Conservation (phyloP, 2,329 filamentous ascomycete genomes). For the Pseudocercospora pini-densiflorae region DNA sequence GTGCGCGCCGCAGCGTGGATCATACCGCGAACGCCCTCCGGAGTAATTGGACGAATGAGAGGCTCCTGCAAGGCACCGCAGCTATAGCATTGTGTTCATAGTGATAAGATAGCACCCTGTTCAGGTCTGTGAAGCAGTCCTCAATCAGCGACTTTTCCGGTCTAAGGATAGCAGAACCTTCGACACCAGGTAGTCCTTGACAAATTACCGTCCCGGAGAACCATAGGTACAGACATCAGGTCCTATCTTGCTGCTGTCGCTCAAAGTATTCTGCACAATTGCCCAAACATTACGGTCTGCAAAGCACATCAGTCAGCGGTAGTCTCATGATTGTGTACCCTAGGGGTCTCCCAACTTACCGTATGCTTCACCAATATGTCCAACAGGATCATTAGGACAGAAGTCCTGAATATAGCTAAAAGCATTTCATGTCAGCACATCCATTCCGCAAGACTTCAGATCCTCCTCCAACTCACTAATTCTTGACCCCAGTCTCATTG, state of each 20-base stretch:
- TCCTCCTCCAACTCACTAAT: slow-evolving; percentile 2
- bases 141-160: too few species aligned
- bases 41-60: background rate
- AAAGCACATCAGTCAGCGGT: background rate
- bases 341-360: background rate
- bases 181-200: background rate
- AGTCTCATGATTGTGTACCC: background rate
- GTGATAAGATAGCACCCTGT: too few species aligned
- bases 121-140: too few species aligned
- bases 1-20: background rate
- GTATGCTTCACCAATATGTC: slow-evolving; percentile 34
- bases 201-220: slow-evolving; percentile 15
- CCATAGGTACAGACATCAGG: slow-evolving; percentile 25
- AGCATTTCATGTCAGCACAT: background rate
- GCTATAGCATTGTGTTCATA: background rate
- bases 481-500: slow-evolving; percentile 30
- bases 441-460: background rate
- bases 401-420: slow-evolving; percentile 32
- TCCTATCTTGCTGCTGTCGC: slow-evolving; percentile 22
- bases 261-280: slow-evolving; percentile 29
- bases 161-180: too few species aligned
- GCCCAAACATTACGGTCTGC: slow-evolving; percentile 29
- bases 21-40: background rate
- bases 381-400: slow-evolving; percentile 29
- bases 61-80: background rate